phyloP scores from a whole-genome alignment of 176 grass and related monocot genomes.

The Aegilops sharonensis region DNA sequence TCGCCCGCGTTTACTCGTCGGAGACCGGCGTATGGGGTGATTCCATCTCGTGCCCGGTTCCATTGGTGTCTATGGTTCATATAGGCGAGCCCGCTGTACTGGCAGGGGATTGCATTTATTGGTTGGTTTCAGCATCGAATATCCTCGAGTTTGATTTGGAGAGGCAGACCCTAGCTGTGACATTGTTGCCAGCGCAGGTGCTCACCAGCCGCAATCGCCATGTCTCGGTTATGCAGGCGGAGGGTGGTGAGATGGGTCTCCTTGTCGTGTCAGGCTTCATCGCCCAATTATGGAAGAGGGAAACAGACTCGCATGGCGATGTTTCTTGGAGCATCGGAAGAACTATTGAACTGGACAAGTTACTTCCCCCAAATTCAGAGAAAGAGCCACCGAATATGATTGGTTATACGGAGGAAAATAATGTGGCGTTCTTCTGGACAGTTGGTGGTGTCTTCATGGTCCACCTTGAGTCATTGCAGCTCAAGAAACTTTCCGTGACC shows the following conservation, averaged over 20 bases:
- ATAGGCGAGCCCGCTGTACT: neutral
- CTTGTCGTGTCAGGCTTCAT: neutral
- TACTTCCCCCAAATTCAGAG: neutral
- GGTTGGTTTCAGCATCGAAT: neutral
- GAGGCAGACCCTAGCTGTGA: neutral
- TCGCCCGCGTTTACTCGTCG: neutral
- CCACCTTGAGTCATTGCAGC: neutral
- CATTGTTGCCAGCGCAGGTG: neutral
- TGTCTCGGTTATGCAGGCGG: neutral
- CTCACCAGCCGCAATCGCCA: neutral
- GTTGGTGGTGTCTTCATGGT: neutral
- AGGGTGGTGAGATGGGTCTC: neutral
- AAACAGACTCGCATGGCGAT: neutral
- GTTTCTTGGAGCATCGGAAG: neutral
- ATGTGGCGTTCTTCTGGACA: neutral
- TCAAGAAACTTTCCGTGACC: neutral
- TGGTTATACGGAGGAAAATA: neutral
- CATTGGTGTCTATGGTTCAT: neutral
- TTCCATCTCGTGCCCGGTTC: neutral
- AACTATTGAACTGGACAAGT: neutral
- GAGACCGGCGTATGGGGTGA: neutral
- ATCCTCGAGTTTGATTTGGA: neutral
- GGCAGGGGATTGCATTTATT: neutral
- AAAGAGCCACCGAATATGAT: neutral
- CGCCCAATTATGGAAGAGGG: neutral